Conservation (phyloP, 2,329 filamentous ascomycete species). For the Intubia oerlemansii region DNA sequence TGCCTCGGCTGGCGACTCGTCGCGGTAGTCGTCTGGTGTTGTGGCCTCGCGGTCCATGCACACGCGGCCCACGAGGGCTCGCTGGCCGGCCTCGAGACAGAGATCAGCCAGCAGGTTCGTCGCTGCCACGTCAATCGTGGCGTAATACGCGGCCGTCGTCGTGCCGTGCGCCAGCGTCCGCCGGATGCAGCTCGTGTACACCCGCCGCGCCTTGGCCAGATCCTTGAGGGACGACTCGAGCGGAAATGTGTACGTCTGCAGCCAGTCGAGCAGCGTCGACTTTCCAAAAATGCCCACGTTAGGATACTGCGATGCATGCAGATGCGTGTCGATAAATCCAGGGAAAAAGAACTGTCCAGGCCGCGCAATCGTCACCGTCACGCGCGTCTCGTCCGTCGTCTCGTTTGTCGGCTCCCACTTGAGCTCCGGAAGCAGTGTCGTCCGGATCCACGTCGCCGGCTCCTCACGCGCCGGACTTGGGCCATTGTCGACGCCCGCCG, state of each 20-base stretch:
- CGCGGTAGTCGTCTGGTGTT: constrained; percentile 60
- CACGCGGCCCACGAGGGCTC: constrained; percentile 80
- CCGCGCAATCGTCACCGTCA: constrained; percentile 14
- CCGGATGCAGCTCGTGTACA: constrained; percentile 60
- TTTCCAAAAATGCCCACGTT: constrained; percentile 90
- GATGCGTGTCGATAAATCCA: constrained; percentile 77
- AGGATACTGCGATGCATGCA: constrained; percentile 87
- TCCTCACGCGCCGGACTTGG: constrained; percentile 7
- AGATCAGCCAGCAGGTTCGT: constrained; percentile 84
- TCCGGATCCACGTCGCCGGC: constrained; percentile 5
- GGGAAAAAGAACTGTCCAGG: constrained; percentile 60
- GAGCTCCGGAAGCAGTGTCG: constrained; percentile 17
- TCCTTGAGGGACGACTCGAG: constrained; percentile 58
- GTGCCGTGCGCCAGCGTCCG: constrained; percentile 78
- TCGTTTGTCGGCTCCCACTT: constrained; percentile 24
- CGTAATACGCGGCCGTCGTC: constrained; percentile 87
- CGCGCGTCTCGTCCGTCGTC: too few relatives aligned
- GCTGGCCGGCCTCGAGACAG: constrained; percentile 59
- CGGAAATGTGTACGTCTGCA: constrained; percentile 87
- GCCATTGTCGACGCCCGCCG: not conserved
- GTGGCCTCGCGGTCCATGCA: constrained; percentile 63
- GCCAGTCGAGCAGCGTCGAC: constrained; percentile 79
- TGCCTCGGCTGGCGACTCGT: constrained; percentile 39
- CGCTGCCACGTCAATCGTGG: constrained; percentile 64
- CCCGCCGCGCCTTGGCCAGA: constrained; percentile 37